These are phyloP conservation scores for Aulographum hederae DNA, from an alignment of 2,329 filamentous ascomycete species.

Conservation along the genomic window DNA sequence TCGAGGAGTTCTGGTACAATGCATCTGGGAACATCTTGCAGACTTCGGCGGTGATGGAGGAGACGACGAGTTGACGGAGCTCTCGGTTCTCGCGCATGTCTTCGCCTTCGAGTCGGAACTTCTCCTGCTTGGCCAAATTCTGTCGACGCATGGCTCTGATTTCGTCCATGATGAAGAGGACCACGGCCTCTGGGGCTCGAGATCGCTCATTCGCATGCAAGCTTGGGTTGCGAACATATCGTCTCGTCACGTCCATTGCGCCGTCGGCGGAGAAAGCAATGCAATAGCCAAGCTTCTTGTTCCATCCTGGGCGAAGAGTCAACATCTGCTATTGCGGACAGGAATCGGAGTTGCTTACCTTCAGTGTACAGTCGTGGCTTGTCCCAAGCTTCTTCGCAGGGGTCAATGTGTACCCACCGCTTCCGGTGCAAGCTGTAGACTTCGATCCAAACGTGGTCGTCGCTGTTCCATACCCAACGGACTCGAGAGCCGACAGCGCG, in stretches of 20 bases:
- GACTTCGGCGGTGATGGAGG: slow-evolving; percentile 55
- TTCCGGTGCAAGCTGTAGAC: slow-evolving; percentile 88
- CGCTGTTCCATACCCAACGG: slow-evolving; percentile 95
- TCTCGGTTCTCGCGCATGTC: slow-evolving; percentile 60
- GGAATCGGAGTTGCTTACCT: slow-evolving; percentile 28
- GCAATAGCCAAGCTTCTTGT: slow-evolving; percentile 92
- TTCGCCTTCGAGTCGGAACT: slow-evolving; percentile 65
- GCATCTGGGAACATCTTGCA: slow-evolving; percentile 43
- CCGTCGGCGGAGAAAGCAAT: slow-evolving; percentile 90
- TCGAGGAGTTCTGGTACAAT: slow-evolving; percentile 7
- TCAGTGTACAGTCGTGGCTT: slow-evolving; percentile 82
- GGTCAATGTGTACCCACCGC: slow-evolving; percentile 93
- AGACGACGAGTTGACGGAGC: slow-evolving; percentile 54
- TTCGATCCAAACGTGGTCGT: slow-evolving; percentile 96
- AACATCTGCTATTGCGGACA: background rate
- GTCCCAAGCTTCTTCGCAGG: slow-evolving; percentile 90
- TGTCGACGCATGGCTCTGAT: slow-evolving; percentile 69
- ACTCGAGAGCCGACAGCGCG: slow-evolving; percentile 79
- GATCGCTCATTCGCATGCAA: slow-evolving; percentile 58
- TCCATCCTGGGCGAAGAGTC: slow-evolving; percentile 44
- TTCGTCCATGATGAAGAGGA: slow-evolving; percentile 82
- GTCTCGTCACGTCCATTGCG: slow-evolving; percentile 47
- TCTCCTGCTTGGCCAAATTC: slow-evolving; percentile 73
- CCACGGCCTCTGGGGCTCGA: slow-evolving; percentile 70
- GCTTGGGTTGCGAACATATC: slow-evolving; percentile 49